Evolutionary conservation across 2,329 filamentous ascomycete species (phyloP).

Genomic region (Aspergillus nomiae): DNA sequence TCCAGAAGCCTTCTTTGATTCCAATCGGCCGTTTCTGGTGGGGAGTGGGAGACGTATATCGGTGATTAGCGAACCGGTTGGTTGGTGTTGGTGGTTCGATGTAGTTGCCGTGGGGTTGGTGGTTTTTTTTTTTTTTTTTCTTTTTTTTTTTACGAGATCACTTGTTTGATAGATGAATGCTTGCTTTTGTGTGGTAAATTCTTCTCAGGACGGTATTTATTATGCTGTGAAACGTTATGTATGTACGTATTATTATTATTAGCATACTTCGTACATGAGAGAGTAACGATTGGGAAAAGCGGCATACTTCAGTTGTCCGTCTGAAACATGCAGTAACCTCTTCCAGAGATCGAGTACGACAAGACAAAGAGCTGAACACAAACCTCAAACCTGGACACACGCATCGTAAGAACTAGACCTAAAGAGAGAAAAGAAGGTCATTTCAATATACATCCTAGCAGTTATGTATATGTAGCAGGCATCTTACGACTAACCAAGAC

Average conservation of each 20-base stretch:
- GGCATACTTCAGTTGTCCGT: not conserved
- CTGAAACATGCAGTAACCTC: not conserved
- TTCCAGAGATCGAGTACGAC: not conserved
- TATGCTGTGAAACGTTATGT: conserved; percentile 4
- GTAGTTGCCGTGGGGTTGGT: not conserved
- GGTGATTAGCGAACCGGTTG: not conserved
- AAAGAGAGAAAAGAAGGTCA: not conserved
- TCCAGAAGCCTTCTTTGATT: conserved; percentile 18
- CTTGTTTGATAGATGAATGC: not conserved
- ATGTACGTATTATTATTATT: not conserved
- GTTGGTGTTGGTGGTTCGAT: not conserved
- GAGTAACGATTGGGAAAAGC: not conserved
- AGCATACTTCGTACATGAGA: not conserved
- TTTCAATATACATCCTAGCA: not conserved
- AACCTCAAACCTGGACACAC: not conserved
- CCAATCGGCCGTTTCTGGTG: conserved; percentile 5
- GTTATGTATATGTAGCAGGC: not conserved
- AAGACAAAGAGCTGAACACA: not conserved
- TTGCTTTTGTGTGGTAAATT: not conserved
- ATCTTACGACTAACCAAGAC: not conserved
- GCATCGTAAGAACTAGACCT: not conserved
- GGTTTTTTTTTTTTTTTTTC: not conserved
- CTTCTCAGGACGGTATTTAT: not conserved
- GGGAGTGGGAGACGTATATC: conserved; percentile 1
- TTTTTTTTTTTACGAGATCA: not conserved